Evolutionary conservation across 345 rosid species (phyloP).

Genomic region (Nasturtium officinale): DNA sequence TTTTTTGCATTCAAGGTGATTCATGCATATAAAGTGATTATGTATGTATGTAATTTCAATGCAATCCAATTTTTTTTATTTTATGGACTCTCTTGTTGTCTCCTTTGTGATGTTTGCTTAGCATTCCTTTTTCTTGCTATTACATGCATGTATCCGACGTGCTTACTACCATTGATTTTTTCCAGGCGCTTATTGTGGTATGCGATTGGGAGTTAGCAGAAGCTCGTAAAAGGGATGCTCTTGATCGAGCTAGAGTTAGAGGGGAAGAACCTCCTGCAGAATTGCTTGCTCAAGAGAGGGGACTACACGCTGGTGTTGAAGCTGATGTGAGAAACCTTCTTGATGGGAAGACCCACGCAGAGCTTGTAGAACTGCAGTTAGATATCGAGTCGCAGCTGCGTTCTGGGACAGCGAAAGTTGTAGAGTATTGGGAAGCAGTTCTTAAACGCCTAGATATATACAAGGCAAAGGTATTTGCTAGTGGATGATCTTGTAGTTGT

Average conservation of each 20-base stretch:
- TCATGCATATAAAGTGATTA: slow-evolving; percentile 11
- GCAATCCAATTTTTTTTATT: neutral
- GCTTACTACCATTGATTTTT: slow-evolving; percentile 29
- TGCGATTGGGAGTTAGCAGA: slow-evolving; percentile 96
- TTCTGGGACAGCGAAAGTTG: slow-evolving; percentile 91
- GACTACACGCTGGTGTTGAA: slow-evolving; percentile 88
- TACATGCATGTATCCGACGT: neutral
- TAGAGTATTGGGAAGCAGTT: slow-evolving; percentile 97
- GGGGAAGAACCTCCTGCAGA: slow-evolving; percentile 95
- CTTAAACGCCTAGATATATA: slow-evolving; percentile 86
- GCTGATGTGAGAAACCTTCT: slow-evolving; percentile 72
- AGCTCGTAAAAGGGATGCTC: slow-evolving; percentile 80
- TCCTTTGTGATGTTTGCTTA: neutral
- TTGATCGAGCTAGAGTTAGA: slow-evolving; percentile 91
- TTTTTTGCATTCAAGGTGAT: neutral
- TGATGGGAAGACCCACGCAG: slow-evolving; percentile 76
- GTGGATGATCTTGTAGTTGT: slow-evolving; percentile 5
- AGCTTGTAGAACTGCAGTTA: slow-evolving; percentile 66
- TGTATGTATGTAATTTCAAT: slow-evolving; percentile 9
- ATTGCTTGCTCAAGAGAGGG: slow-evolving; percentile 90
- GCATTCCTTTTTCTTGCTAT: slow-evolving; percentile 2
- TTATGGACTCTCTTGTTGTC: slow-evolving; percentile 13
- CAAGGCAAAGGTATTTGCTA: slow-evolving; percentile 79
- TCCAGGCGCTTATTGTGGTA: slow-evolving; percentile 84
- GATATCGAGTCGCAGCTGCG: slow-evolving; percentile 81